Percentiles rank a stretch among this genome's conserved stretches.
phyloP scores from a whole-genome alignment of 257 asterid genomes.

The Nicotiana attenuata region DNA sequence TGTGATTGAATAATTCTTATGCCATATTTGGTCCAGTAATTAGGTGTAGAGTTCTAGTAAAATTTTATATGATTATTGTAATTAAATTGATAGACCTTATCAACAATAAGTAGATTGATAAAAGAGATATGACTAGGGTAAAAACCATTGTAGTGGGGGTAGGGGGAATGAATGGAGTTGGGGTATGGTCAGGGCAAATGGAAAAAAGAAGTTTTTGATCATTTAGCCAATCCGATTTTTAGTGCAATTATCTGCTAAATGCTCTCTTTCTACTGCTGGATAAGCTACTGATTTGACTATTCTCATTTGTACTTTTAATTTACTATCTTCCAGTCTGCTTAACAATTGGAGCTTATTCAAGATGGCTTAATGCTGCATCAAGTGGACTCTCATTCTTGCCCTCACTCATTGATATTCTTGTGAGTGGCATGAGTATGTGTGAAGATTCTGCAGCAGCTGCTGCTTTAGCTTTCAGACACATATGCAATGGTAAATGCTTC shows the following conservation, averaged over 20 bases:
- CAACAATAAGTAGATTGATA: neutral
- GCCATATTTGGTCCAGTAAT: neutral
- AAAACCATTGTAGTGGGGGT: neutral
- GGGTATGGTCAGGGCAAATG: too few species aligned
- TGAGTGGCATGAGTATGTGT: constrained; percentile 81
- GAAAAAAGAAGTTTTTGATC: too few species aligned
- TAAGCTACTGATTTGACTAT: constrained; percentile 4
- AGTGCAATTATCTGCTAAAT: neutral
- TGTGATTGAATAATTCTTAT: neutral
- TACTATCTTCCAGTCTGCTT: constrained; percentile 55
- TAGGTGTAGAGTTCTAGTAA: neutral
- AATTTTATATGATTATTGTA: neutral
- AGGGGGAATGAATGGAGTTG: too few species aligned
- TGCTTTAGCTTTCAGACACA: constrained; percentile 88
- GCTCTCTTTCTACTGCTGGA: neutral
- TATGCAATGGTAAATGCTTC: constrained; percentile 63
- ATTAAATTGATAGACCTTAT: neutral
- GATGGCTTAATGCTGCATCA: constrained; percentile 85
- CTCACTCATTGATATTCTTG: constrained; percentile 86
- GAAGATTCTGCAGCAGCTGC: constrained; percentile 99
- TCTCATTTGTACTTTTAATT: constrained; percentile 13
- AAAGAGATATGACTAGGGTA: neutral
- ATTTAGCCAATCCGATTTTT: neutral
- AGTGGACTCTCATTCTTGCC: constrained; percentile 84
- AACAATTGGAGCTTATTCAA: constrained; percentile 88